Evolutionary conservation across 768 basidiomycete genomes (phyloP).

Genomic region (Auricularia cornea): DNA sequence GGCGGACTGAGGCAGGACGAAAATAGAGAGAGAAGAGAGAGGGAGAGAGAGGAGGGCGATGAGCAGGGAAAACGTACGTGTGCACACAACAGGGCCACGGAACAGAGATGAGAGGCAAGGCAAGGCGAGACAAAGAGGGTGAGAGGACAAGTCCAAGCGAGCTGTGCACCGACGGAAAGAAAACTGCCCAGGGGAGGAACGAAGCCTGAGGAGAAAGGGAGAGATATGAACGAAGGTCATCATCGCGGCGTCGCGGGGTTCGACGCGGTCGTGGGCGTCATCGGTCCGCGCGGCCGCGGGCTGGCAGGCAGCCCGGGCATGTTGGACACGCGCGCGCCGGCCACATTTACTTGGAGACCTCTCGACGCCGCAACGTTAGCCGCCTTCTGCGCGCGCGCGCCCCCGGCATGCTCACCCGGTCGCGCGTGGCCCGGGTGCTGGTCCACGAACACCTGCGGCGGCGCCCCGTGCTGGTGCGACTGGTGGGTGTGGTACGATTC

Average conservation of each 20-base stretch:
- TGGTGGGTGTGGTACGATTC: not conserved
- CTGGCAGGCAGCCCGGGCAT: slow-evolving; percentile 5
- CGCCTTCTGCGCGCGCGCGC: slow-evolving; percentile 27
- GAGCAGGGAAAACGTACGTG: not conserved
- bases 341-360: slow-evolving; percentile 59
- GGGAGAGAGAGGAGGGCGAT: too few species aligned
- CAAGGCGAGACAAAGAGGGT: not conserved
- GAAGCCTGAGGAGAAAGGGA: not conserved
- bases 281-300: slow-evolving; percentile 2
- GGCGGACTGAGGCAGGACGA: not conserved
- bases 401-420: not conserved
- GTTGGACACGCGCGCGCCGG: slow-evolving; percentile 14
- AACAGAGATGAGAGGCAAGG: not conserved
- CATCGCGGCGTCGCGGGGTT: not conserved
- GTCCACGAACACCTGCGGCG: not conserved
- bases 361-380: slow-evolving; percentile 54
- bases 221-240: not conserved
- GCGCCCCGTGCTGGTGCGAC: not conserved
- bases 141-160: not conserved
- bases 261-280: not conserved
- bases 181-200: not conserved
- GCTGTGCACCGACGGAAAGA: not conserved
- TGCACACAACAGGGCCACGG: not conserved
- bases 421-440: not conserved
- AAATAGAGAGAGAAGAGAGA: too few species aligned